These are phyloP conservation scores for Colletotrichum melonis DNA, from an alignment of 2,329 filamentous ascomycete species.

Conservation along the genomic window DNA sequence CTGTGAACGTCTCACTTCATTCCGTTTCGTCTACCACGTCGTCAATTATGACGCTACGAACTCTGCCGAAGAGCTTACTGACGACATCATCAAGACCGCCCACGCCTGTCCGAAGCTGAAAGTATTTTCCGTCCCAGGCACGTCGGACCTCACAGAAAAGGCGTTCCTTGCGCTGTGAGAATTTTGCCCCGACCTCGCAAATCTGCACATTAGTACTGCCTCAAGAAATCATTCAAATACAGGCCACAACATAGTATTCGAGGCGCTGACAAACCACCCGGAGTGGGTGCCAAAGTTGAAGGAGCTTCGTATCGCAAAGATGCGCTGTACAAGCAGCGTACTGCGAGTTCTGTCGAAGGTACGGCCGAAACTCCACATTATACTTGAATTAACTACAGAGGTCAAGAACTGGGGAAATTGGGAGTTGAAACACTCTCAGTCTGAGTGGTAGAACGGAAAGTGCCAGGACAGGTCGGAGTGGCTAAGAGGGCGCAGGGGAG, in stretches of 20 bases:
- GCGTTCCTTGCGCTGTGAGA: not conserved
- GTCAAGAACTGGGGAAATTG: not conserved
- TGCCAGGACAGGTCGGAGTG: not conserved
- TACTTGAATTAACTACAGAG: not conserved
- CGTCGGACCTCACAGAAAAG: not conserved
- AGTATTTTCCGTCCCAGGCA: not conserved
- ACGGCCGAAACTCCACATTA: not conserved
- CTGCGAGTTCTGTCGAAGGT: not conserved
- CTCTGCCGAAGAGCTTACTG: not conserved
- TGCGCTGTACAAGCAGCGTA: not conserved
- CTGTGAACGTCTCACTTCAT: not conserved
- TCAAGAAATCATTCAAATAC: not conserved
- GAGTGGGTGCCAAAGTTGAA: not conserved
- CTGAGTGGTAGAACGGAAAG: not conserved
- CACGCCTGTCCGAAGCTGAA: not conserved
- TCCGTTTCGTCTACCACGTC: not conserved
- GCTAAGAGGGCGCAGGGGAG: not conserved
- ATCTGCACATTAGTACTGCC: not conserved
- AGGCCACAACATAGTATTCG: not conserved
- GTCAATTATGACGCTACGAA: not conserved
- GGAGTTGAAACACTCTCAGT: not conserved
- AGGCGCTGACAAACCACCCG: not conserved
- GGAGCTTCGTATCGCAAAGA: not conserved
- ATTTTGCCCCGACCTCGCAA: not conserved
- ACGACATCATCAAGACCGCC: too few relatives aligned